Conservation (phyloP, 257 asterid genomes). For the Schizonepeta tenuifolia region DNA sequence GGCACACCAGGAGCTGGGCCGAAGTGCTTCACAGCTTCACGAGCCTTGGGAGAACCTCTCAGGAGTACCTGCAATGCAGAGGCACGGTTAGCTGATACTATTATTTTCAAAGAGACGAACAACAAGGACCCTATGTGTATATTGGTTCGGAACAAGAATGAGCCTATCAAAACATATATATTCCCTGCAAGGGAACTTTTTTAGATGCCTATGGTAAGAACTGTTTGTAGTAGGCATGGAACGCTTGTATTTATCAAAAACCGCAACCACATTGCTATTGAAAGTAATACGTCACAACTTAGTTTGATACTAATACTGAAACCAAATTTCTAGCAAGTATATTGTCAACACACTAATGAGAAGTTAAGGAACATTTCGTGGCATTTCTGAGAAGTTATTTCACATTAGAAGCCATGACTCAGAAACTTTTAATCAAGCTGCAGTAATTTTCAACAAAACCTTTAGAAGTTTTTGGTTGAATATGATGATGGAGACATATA, state of each 20-base stretch:
- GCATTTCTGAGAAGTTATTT: not conserved
- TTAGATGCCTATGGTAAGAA: not conserved
- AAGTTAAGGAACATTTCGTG: not conserved
- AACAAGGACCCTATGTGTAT: not conserved
- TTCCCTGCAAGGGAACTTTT: not conserved
- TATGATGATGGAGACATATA: too few relatives aligned
- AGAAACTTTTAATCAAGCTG: too few relatives aligned
- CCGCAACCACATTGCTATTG: too few relatives aligned
- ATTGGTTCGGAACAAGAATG: too few relatives aligned
- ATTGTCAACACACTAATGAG: too few relatives aligned
- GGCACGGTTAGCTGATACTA: not conserved
- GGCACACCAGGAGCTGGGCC: slow-evolving; percentile 99
- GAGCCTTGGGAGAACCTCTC: slow-evolving; percentile 83
- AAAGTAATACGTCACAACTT: too few relatives aligned
- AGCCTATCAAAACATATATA: not conserved
- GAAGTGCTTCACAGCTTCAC: slow-evolving; percentile 96
- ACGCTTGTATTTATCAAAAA: not conserved
- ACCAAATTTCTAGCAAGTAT: not conserved
- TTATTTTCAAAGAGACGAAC: not conserved
- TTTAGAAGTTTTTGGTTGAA: too few relatives aligned
- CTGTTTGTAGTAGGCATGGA: too few relatives aligned
- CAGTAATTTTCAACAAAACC: too few relatives aligned
- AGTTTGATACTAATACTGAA: too few relatives aligned
- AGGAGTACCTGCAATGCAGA: slow-evolving; percentile 63
- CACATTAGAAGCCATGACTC: too few relatives aligned